phyloP scores from a whole-genome alignment of 345 rosid species.

The Aurinia saxatilis region DNA sequence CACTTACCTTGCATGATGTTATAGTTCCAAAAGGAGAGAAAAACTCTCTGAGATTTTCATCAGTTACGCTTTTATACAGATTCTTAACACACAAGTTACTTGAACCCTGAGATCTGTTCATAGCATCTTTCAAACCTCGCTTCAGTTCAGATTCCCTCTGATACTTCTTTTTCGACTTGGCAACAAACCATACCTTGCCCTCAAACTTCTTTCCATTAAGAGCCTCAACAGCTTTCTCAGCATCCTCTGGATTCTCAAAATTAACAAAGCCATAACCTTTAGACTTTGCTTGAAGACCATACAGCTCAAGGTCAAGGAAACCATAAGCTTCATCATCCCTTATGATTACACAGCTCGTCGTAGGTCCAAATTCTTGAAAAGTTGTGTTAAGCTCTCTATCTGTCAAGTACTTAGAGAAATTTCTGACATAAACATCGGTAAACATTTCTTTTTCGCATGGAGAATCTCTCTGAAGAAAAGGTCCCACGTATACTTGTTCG shows the following conservation, averaged over 20 bases:
- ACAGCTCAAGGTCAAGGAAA: too few relatives aligned
- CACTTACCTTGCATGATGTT: conserved; percentile 73
- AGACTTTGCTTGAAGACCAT: conserved; percentile 47
- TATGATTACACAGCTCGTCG: conserved; percentile 52
- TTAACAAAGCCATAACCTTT: conserved; percentile 78
- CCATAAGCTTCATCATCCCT: conserved; percentile 49
- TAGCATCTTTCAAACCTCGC: conserved; percentile 42
- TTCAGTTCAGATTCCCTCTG: conserved; percentile 60
- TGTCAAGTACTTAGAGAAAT: conserved; percentile 41
- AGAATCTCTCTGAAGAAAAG: conserved; percentile 52
- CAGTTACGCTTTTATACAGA: conserved; percentile 59
- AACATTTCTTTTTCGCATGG: conserved; percentile 33
- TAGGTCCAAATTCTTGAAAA: conserved; percentile 51
- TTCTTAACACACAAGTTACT: conserved; percentile 62
- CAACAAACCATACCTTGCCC: conserved; percentile 78
- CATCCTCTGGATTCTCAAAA: conserved; percentile 70
- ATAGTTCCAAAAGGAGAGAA: conserved; percentile 62
- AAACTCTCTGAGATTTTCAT: conserved; percentile 66
- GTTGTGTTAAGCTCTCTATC: conserved; percentile 41
- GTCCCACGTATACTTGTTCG: conserved; percentile 52
- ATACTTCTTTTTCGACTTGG: conserved; percentile 67
- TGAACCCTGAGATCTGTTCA: conserved; percentile 58
- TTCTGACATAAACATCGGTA: conserved; percentile 53
- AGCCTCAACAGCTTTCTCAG: conserved; percentile 63
- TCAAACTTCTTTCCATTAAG: conserved; percentile 59